Conservation (phyloP, 495 filamentous ascomycete genomes). For the Aspergillus wentii region DNA sequence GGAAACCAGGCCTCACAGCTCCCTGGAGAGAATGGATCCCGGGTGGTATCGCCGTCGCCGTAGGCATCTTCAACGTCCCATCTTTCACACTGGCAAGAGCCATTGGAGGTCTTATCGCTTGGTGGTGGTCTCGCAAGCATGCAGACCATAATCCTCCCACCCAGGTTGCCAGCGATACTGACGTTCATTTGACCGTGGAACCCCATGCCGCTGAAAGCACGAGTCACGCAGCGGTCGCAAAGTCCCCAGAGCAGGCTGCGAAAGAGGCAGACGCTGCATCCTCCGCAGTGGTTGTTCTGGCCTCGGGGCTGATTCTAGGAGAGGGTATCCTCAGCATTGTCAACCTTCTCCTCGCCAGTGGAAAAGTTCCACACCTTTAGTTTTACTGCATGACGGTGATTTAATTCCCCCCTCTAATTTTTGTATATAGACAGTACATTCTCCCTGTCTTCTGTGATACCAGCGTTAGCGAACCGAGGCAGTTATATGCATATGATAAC, state of each 20-base stretch:
- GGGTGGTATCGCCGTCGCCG: conserved; percentile 91
- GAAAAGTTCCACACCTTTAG: conserved; percentile 70
- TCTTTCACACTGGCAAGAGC: conserved; percentile 90
- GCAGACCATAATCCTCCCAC: conserved; percentile 1
- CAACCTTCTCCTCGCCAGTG: conserved; percentile 79
- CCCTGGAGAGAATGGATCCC: conserved; percentile 57
- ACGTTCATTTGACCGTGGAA: background rate
- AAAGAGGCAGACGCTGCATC: conserved; percentile 39
- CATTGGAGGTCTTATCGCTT: conserved; percentile 77
- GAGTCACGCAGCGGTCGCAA: background rate
- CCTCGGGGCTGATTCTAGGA: conserved; percentile 81
- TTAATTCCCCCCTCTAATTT: too few relatives aligned
- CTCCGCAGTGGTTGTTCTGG: conserved; percentile 58
- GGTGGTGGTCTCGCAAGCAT: conserved; percentile 55
- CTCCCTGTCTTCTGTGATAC: too few relatives aligned
- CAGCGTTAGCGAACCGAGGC: too few relatives aligned
- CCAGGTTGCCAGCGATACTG: background rate
- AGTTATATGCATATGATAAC: too few relatives aligned
- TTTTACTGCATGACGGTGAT: too few relatives aligned
- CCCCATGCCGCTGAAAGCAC: conserved; percentile 1
- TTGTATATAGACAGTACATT: too few relatives aligned
- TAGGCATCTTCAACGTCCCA: conserved; percentile 97
- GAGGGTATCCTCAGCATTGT: conserved; percentile 93
- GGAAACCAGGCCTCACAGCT: conserved; percentile 18
- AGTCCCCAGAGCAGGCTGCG: conserved; percentile 18